These are phyloP conservation scores for Gomphus sp. DNA, from an alignment of 1,284 basidiomycete genomes.

Conservation along the genomic window DNA sequence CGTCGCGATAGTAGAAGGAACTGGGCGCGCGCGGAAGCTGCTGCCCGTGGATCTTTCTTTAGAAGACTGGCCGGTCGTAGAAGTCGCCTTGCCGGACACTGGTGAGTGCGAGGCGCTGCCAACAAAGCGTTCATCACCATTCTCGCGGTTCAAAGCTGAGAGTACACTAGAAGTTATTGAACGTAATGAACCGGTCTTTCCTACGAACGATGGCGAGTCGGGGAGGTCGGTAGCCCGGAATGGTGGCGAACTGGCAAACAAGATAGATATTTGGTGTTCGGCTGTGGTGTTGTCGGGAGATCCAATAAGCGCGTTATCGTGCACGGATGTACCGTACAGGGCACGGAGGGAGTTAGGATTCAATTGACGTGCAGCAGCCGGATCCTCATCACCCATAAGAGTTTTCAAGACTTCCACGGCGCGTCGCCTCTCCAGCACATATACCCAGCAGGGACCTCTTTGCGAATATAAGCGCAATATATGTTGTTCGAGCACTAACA, in stretches of 20 bases:
- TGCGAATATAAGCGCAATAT: constrained; percentile 2
- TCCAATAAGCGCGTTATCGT: constrained; percentile 62
- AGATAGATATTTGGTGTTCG: constrained; percentile 63
- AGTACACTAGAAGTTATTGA: constrained; percentile 16
- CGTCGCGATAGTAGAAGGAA: constrained; percentile 49
- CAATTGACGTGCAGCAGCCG: constrained; percentile 40
- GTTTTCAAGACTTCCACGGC: constrained; percentile 69
- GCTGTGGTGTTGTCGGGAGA: constrained; percentile 53
- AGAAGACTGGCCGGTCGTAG: constrained; percentile 7
- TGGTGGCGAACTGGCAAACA: constrained; percentile 71
- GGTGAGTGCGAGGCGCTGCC: background rate
- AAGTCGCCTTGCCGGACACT: constrained; percentile 2
- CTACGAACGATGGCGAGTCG: constrained; percentile 12
- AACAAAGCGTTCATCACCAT: constrained; percentile 11
- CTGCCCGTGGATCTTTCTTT: constrained; percentile 10
- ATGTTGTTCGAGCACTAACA: constrained; percentile 14
- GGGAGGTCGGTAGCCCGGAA: constrained; percentile 63
- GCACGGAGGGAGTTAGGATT: constrained; percentile 60
- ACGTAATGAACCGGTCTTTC: constrained; percentile 7
- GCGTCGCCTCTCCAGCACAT: constrained; percentile 69
- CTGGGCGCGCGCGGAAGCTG: constrained; percentile 40
- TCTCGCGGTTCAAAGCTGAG: constrained; percentile 21
- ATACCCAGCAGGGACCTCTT: constrained; percentile 79
- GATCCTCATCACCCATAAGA: constrained; percentile 60
- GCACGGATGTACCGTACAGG: constrained; percentile 43